Conservation (phyloP, 164 flowering plant species). For the Annona cherimola region DNA sequence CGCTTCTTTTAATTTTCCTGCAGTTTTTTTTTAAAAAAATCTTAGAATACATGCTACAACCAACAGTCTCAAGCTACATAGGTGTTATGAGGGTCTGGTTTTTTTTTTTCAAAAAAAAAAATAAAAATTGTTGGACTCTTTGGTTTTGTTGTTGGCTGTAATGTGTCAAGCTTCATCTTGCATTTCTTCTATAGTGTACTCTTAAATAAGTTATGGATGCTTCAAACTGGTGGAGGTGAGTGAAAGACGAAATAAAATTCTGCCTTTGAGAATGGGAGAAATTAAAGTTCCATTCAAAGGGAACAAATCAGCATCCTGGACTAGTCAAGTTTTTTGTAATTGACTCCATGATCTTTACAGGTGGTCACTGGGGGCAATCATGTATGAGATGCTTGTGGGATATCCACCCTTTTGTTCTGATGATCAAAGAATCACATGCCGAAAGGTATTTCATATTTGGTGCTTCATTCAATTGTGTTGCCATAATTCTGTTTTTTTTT, state of each 20-base stretch:
- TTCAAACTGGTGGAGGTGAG: too few relatives aligned
- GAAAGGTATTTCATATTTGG: constrained; percentile 48
- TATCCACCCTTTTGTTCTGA: constrained; percentile 94
- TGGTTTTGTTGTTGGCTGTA: too few relatives aligned
- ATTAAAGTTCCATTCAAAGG: too few relatives aligned
- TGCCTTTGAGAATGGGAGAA: too few relatives aligned
- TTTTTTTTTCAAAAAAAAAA: too few relatives aligned
- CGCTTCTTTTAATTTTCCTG: background rate
- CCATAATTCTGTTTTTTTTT: background rate
- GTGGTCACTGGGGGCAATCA: constrained; percentile 90
- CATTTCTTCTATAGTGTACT: too few relatives aligned
- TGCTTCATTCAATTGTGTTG: background rate
- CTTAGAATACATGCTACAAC: background rate
- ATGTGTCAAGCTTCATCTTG: too few relatives aligned
- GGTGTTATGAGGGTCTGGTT: too few relatives aligned
- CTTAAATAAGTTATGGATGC: too few relatives aligned
- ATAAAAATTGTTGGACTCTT: too few relatives aligned
- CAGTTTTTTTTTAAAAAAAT: background rate
- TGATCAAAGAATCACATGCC: constrained; percentile 80
- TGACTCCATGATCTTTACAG: constrained; percentile 6
- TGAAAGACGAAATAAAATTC: too few relatives aligned
- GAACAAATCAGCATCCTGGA: background rate
- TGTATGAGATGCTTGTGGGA: constrained; percentile 91
- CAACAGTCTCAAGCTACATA: background rate
- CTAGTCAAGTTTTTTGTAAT: background rate